Evolutionary conservation across 2,329 filamentous ascomycete genomes (phyloP).

Genomic region (Calonectria ilicicola): DNA sequence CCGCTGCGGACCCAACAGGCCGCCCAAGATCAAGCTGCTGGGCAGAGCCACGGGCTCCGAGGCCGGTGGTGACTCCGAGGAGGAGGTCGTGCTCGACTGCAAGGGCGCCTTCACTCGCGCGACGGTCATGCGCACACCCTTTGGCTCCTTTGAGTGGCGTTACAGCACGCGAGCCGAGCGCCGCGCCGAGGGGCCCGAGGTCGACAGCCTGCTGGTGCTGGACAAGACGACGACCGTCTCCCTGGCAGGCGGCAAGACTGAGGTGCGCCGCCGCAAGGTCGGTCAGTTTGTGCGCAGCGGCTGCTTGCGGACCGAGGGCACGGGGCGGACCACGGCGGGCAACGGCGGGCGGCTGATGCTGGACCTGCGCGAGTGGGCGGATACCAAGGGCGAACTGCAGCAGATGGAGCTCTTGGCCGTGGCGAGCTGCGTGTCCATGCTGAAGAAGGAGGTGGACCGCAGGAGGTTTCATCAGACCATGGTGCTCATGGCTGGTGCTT

Average conservation of each 20-base stretch:
- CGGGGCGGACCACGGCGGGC: conserved; percentile 53
- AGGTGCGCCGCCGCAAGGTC: conserved; percentile 48
- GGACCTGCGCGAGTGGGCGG: conserved; percentile 53
- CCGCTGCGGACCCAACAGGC: conserved; percentile 65
- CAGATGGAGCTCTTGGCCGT: conserved; percentile 65
- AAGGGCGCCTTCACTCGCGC: conserved; percentile 60
- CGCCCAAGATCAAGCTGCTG: conserved; percentile 57
- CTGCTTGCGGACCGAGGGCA: conserved; percentile 54
- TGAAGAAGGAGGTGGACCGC: conserved; percentile 75
- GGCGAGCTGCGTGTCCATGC: conserved; percentile 69
- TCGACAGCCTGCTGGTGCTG: conserved; percentile 62
- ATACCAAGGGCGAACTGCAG: conserved; percentile 46
- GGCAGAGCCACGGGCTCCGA: conserved; percentile 4
- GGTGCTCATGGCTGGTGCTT: conserved; percentile 50
- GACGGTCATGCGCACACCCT: conserved; percentile 58
- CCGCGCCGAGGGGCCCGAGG: conserved; percentile 49
- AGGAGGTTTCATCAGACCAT: conserved; percentile 64
- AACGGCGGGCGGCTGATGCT: conserved; percentile 63
- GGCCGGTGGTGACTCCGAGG: conserved; percentile 18
- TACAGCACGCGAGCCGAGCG: conserved; percentile 63
- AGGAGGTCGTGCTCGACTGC: conserved; percentile 43
- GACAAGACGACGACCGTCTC: conserved; percentile 57
- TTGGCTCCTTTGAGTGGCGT: conserved; percentile 67
- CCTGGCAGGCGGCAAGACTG: conserved; percentile 40
- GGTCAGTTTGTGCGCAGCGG: conserved; percentile 58